Evolutionary conservation across 192 early-diverging fungal species (phyloP).

Genomic region (Linnemannia hyalina): DNA sequence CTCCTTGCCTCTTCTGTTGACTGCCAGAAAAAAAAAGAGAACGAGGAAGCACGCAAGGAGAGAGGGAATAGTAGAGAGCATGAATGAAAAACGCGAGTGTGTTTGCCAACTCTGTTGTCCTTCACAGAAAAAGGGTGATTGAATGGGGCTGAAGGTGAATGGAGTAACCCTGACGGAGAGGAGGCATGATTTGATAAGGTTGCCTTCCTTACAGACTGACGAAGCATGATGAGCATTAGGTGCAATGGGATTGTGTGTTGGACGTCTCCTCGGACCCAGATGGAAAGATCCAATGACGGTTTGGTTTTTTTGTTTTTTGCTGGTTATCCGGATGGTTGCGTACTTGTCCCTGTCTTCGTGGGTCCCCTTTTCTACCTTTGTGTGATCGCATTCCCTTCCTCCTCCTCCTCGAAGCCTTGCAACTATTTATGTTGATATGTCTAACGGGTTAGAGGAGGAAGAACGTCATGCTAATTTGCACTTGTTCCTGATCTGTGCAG

Average conservation of each 20-base stretch:
- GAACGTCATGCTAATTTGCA: neutral
- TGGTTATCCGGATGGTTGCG: neutral
- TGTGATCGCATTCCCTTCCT: neutral
- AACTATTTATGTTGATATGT: neutral
- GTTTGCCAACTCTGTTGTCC: neutral
- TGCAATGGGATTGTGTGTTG: neutral
- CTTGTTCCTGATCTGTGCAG: neutral
- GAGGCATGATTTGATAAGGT: too few relatives aligned
- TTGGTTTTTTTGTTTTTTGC: neutral
- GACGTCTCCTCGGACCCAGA: neutral
- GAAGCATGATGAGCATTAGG: too few relatives aligned
- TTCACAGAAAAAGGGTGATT: neutral
- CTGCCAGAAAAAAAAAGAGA: too few relatives aligned
- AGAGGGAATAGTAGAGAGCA: neutral
- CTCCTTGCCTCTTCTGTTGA: neutral
- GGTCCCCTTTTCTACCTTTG: neutral
- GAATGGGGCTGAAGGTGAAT: too few relatives aligned
- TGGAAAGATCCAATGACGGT: neutral
- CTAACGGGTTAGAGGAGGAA: neutral
- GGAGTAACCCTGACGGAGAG: too few relatives aligned
- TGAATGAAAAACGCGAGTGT: neutral
- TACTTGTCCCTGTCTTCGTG: too few relatives aligned
- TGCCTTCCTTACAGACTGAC: too few relatives aligned
- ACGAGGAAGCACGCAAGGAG: neutral
- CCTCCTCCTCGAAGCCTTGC: neutral